Evolutionary conservation across 805 yeast species (phyloP), one percentile per base, ranked within the genome.

Genomic region (Hanseniaspora meyeri): DNA sequence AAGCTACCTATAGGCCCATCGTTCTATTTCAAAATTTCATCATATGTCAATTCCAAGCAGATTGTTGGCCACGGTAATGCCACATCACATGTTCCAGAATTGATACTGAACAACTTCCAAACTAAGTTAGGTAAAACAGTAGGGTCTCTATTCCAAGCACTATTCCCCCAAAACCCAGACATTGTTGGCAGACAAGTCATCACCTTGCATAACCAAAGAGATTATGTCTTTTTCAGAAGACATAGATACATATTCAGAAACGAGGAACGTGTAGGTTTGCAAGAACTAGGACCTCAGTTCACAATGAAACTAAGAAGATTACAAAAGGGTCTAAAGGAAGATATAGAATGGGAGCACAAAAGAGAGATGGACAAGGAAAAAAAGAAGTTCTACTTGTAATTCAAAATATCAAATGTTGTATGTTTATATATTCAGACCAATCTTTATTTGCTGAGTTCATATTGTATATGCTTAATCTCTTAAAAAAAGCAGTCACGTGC

Each of bases 1-100:
- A 96, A 93, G 72, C 75, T 93, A 58, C 98, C 98, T 9, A 86
- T 78, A 48, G 98, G 98, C 0, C 98, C 98, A 39, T 85, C 97
- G 0, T 88, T 88, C 67, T 90, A 91, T 71, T 93, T 93, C 65
- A 83, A 93, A 32, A 73, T 93, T 4, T 75, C 88, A 8, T 87
- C 95, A 3, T 76, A 85, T 46, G 78, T 80, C 16, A 85, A 87
- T 62, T 83, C 90, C 11, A 80, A 86, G 62, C 74, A 78, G 61
- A 87, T 93, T 55, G 68, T 73, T 24, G 96, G 96, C 10, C 97
- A 93, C 64, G 97, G 97, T 57, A 78, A 82, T 51, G 84, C 96
- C 31, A 89, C 97, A 0, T 82, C 79, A 43, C 97, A 93, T 65
- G 79, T 83, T 24, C 98, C 98, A 4, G 98, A 93, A 70, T 77